Conservation (phyloP, 2,329 filamentous ascomycete genomes). For the Aspergillus terreus region DNA sequence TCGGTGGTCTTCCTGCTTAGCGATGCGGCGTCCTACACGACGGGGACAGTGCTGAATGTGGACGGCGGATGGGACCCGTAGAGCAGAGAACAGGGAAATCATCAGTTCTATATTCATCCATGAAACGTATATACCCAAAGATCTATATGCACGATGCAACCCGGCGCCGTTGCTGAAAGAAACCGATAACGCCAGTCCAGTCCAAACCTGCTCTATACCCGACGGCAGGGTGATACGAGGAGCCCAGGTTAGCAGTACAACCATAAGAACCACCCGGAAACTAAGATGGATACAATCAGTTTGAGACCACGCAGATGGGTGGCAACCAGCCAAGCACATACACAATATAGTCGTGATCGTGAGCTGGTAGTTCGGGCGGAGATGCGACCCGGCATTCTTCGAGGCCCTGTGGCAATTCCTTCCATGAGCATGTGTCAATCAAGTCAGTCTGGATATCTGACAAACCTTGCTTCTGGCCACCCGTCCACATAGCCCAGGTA, state of each 20-base stretch:
- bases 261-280: constrained; percentile 9
- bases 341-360: constrained; percentile 9
- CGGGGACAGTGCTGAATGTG: constrained; percentile 43
- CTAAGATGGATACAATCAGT: constrained; percentile 5
- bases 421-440: background rate
- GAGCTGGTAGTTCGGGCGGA: constrained; percentile 1
- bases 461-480: constrained; percentile 30
- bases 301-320: background rate
- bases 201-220: background rate
- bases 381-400: constrained; percentile 4
- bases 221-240: background rate
- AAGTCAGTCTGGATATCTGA: background rate
- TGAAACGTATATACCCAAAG: background rate
- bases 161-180: background rate
- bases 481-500: constrained; percentile 35
- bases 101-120: background rate
- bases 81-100: background rate
- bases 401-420: constrained; percentile 2
- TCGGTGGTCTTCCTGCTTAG: constrained; percentile 48
- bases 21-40: constrained; percentile 45
- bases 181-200: background rate
- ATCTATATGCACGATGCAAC: background rate
- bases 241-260: constrained; percentile 1
- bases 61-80: constrained; percentile 44
- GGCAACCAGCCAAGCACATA: constrained; percentile 14